Evolutionary conservation across 2,329 filamentous ascomycete genomes (phyloP), one percentile per base, ranked within the genome.

Genomic region (Ustilaginoidea virens): DNA sequence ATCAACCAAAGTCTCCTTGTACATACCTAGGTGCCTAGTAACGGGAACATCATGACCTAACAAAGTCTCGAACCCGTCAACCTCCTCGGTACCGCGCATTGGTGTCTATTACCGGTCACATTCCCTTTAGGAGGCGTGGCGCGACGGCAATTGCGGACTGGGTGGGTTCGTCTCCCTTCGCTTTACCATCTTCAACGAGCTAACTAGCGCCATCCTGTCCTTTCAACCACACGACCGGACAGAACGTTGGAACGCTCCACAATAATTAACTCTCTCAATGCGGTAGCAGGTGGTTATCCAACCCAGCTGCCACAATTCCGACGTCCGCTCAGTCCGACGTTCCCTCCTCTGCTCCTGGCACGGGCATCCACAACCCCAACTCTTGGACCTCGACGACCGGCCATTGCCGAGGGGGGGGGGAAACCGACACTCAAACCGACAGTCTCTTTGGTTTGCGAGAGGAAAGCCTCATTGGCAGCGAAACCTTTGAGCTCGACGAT

Each of bases 401-500:
- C 39, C 38, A 30, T 33, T 33, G 41, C 35, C 44, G 46, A 37
- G 41, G 53, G 51, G 53, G 53, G 55, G 53, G 53, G 53, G 53
- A 36, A 27, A 37, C 32, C 20, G 9, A 30, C 25, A 17, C 11
- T 16, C 18, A 33, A 23, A 15, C 23, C 15, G 25, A 33, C 30
- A 17, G 18, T 21, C 29, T 32, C 27, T 30, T 29, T 19, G 21
- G 16, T 7, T 17, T 24, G 14, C 23, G 30, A 28, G 20, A 17
- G 21, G 23, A 27, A 15, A 29, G 27, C 24, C n/a, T n/a, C n/a
- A n/a, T n/a, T n/a, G 30, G 31, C 18, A 24, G 25, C 23, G 43
- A 50, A 23, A 37, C 41, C 19, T 59, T 55, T 46, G 60, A 63
- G 38, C 55, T 67, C 26, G 42, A 40, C 34, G 53, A 58, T 27